Percentiles rank a stretch among this genome's conserved stretches.
These are phyloP conservation scores for Kockiozyma suomiensis DNA, from an alignment of 805 yeast genomes.

Conservation along the genomic window DNA sequence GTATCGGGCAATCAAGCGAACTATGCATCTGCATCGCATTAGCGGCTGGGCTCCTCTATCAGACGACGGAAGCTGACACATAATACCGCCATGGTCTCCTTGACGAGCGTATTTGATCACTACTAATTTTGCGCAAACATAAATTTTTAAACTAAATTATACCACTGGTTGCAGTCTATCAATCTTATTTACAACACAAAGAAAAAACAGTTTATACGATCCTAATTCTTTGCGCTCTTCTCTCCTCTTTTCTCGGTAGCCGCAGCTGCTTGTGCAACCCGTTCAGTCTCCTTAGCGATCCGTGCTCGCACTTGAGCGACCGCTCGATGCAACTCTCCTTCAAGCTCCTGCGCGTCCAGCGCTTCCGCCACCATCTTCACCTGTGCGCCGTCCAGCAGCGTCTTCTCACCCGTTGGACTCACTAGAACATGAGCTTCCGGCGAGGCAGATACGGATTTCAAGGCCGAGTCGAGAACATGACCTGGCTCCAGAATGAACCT, in stretches of 20 bases:
- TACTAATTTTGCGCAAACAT: no score
- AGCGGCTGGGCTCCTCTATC: no score
- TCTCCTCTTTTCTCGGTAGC: not conserved
- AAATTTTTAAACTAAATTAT: not conserved
- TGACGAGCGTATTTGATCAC: no score
- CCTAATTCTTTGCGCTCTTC: not conserved
- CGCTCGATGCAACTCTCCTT: slow-evolving; percentile 33
- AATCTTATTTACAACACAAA: not conserved
- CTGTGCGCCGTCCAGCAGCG: slow-evolving; percentile 17
- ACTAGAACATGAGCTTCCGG: not conserved
- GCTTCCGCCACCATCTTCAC: slow-evolving; percentile 11
- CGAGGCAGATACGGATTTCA: not conserved
- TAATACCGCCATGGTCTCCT: no score
- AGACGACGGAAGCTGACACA: no score
- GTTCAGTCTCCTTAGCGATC: slow-evolving; percentile 7
- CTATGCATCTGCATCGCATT: no score
- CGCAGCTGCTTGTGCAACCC: not conserved
- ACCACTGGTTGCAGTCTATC: not conserved
- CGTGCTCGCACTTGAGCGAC: slow-evolving; percentile 28
- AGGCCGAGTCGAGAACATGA: slow-evolving; percentile 13
- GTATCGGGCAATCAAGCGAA: no score
- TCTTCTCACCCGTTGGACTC: slow-evolving; percentile 6
- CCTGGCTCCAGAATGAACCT: slow-evolving; percentile 45
- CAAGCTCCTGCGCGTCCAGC: slow-evolving; percentile 31
- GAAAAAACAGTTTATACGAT: not conserved